These are phyloP conservation scores for Rhodotorula sp. DNA, from an alignment of 1,284 basidiomycete species.

Conservation along the genomic window DNA sequence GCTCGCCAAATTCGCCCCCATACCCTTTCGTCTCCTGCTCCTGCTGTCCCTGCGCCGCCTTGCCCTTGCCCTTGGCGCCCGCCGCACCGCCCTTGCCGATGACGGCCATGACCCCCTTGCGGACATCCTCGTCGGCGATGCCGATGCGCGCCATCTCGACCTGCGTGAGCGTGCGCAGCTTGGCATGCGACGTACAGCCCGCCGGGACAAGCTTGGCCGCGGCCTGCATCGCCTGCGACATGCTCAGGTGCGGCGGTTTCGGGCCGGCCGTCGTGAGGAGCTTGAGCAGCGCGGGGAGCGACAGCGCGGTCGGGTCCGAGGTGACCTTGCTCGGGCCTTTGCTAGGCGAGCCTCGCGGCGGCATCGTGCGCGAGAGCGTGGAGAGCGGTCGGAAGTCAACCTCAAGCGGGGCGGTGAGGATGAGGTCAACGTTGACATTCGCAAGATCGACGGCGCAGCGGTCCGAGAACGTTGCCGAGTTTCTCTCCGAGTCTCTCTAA, in stretches of 20 bases:
- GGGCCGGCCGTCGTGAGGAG: conserved; percentile 25
- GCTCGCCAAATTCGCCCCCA: no score
- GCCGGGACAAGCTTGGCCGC: conserved; percentile 71
- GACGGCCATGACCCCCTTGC: conserved; percentile 20
- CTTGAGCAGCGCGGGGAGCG: conserved; percentile 34
- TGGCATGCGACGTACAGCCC: conserved; percentile 28
- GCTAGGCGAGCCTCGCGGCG: background rate
- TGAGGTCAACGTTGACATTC: background rate
- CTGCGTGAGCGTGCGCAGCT: conserved; percentile 36
- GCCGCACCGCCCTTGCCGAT: conserved; percentile 42
- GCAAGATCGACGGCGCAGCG: background rate
- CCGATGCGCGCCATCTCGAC: conserved; percentile 43
- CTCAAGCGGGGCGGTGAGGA: background rate
- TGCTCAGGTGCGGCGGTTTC: conserved; percentile 55
- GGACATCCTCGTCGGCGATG: conserved; percentile 40
- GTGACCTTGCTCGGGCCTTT: conserved; percentile 14
- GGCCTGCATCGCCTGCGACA: conserved; percentile 71
- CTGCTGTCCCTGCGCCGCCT: conserved; percentile 9
- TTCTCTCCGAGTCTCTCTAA: no score
- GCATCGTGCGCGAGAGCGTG: background rate
- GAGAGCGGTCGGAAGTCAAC: background rate
- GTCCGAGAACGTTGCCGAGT: no score
- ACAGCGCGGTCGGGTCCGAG: conserved; percentile 9
- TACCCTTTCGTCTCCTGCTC: conserved; percentile 57
- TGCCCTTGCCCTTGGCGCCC: conserved; percentile 40